Conservation (phyloP, 148 eudicot genomes). For the Pharnaceum exiguum region DNA sequence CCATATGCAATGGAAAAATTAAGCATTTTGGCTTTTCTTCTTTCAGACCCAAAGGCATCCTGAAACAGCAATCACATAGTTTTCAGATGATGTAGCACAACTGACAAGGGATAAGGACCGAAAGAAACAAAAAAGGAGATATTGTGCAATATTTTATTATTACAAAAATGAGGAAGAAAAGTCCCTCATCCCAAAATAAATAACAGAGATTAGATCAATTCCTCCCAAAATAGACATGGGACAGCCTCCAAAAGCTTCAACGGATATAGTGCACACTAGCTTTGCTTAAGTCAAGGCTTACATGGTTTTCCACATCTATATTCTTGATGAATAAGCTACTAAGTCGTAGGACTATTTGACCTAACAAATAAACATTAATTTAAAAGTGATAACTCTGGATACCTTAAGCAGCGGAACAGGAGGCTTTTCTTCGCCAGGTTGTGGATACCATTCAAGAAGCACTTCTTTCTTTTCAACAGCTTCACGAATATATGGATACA, state of each 20-base stretch:
- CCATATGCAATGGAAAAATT: constrained; percentile 99
- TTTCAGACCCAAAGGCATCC: constrained; percentile 96
- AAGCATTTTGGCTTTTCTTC: constrained; percentile 99
- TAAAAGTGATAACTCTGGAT: neutral
- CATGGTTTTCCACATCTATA: too few species aligned
- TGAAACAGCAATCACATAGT: constrained; percentile 25
- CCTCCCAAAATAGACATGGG: too few species aligned
- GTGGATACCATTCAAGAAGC: constrained; percentile 95
- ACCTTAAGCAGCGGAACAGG: constrained; percentile 96
- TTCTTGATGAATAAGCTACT: neutral
- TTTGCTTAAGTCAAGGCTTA: too few species aligned
- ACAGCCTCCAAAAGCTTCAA: too few species aligned
- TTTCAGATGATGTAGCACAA: neutral
- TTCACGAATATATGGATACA: constrained; percentile 92
- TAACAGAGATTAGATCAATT: too few species aligned
- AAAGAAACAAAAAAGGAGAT: too few species aligned
- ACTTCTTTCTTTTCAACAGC: constrained; percentile 69
- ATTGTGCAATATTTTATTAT: too few species aligned
- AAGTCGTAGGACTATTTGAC: neutral
- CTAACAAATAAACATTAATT: neutral
- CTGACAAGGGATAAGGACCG: neutral
- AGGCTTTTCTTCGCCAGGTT: constrained; percentile 90
- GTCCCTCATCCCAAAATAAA: too few species aligned
- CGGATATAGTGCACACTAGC: too few species aligned
- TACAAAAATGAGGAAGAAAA: too few species aligned